A percentile compares a stretch with the other conserved stretches of the same genome.
phyloP scores from a whole-genome alignment of 2,329 filamentous ascomycete genomes.

The Colletotrichum musicola region DNA sequence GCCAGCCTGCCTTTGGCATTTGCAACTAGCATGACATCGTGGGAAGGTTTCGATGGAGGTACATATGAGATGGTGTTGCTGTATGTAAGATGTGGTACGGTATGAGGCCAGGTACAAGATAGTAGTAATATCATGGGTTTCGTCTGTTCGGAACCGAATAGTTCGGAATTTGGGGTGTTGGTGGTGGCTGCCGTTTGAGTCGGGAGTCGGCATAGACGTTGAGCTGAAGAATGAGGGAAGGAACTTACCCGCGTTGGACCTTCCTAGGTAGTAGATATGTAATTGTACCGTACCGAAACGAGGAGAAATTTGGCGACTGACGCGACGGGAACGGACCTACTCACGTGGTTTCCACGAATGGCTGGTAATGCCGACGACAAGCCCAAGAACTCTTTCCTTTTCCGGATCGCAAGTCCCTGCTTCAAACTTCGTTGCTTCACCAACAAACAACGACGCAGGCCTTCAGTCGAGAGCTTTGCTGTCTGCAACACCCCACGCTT shows the following conservation, averaged over 20 bases:
- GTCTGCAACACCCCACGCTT: background rate
- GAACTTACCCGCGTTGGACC: too few species aligned
- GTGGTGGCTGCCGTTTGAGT: too few species aligned
- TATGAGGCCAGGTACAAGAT: background rate
- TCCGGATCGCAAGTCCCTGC: background rate
- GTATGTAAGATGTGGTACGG: background rate
- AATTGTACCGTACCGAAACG: too few species aligned
- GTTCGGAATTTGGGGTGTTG: too few species aligned
- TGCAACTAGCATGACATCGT: slow-evolving; percentile 27
- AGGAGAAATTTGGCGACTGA: too few species aligned
- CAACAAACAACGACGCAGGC: background rate
- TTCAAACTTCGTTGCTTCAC: background rate
- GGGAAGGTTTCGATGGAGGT: slow-evolving; percentile 1
- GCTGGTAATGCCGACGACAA: too few species aligned
- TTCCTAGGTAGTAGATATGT: too few species aligned
- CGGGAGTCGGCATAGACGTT: too few species aligned
- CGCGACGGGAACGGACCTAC: too few species aligned
- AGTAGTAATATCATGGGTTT: background rate
- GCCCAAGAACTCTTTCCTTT: background rate
- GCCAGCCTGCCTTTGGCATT: slow-evolving; percentile 38
- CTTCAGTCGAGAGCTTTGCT: background rate
- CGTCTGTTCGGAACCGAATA: too few species aligned
- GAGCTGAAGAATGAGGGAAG: too few species aligned
- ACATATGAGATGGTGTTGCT: slow-evolving; percentile 9
- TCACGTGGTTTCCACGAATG: too few species aligned